Evolutionary conservation across 176 grass and related monocot species (phyloP), one percentile per base, ranked within the genome.

Genomic region (Elaeis guineensis): DNA sequence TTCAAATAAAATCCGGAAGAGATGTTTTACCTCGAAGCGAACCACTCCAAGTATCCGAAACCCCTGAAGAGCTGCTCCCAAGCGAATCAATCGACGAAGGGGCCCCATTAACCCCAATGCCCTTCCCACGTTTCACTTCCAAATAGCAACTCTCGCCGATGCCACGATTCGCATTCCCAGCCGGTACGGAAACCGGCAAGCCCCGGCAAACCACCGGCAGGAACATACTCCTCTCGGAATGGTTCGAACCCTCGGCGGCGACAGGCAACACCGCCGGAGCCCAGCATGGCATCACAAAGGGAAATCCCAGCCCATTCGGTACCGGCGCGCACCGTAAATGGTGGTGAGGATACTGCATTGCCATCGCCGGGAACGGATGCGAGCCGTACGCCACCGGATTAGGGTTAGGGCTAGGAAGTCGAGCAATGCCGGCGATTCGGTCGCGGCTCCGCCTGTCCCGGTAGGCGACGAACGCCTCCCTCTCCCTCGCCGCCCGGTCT

Each of bases 401-500:
- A 50, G 55, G 44, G 21, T 28, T 28, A 26, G 17, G 48, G 17
- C 16, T 26, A 4, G 55, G 17, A 16, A 71, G 6, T 16, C 3
- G 48, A 12, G 21, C 2, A 54, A 28, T 3, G 51, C 19, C 24
- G 25, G 1, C 16, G 50, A 19, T 51, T 0, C 16, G 19, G 3
- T 15, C 22, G 16, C 12, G 55, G 12, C n/a, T 15, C 7, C 19
- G 19, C 24, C n/a, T 29, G 25, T 1, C 9, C 49, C 50, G 5
- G 17, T 21, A 24, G 26, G 50, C 18, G 3, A 25, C 28, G 5
- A 39, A 17, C 17, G 24, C 17, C 70, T 72, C 58, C 17, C 17
- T 25, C 70, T 72, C 70, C 70, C 59, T 63, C 50, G 6, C 58
- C 50, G 19, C 49, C 58, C 70, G 17, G 32, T 72, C 70, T 26